Base-by-base conservation (phyloP, 306 rosid genomes). In the Corylus americana region DNA sequence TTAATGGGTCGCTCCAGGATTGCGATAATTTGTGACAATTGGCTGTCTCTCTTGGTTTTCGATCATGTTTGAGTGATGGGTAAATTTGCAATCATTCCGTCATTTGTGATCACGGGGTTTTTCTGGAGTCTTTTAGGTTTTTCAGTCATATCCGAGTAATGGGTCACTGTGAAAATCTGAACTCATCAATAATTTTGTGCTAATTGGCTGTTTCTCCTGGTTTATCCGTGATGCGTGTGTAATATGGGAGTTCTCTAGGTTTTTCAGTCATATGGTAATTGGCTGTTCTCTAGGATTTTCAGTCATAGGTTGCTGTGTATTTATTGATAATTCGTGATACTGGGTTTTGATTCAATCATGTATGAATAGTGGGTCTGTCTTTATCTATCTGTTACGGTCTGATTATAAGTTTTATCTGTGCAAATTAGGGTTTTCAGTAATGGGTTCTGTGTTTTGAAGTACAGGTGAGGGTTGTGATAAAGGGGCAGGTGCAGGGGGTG, bases 381-480 rank as follows among this genome's bases (percentile, higher is more conserved):
- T 67, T 2, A 67, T 67, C 39, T 17, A 18, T 68, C 4, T 3
- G 72, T 11, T 7, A n/a, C 51, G 13, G 29, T 31, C 72, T 68
- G 51, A 11, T 42, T 5, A 67, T 39, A 8, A 18, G 53, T 29
- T 57, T 42, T 54, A n/a, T 20, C 63, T 77, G 35, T 53, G 37
- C 12, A 49, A 18, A 7, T 51, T 49, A 1, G 11, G 73, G 2
- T 71, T 62, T 76, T 70, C 17, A 44, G 69, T 8, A 55, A 18
- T 66, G 45, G 80, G 47, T 35, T 54, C 58, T 45, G 45, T 66
- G 74, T 4, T 77, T 71, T 18, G 74, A 79, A 12, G 74, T 74
- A 85, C 91, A 93, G 98, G 98, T 88, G 73, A 91, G 97, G 89
- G 90, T 90, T 77, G 90, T 92, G 88, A 81, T 94, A 25, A 92